Evolutionary conservation across 2,329 filamentous ascomycete species (phyloP), one percentile per base, ranked within the genome.

Genomic region (Trichoderma brevicompactum): DNA sequence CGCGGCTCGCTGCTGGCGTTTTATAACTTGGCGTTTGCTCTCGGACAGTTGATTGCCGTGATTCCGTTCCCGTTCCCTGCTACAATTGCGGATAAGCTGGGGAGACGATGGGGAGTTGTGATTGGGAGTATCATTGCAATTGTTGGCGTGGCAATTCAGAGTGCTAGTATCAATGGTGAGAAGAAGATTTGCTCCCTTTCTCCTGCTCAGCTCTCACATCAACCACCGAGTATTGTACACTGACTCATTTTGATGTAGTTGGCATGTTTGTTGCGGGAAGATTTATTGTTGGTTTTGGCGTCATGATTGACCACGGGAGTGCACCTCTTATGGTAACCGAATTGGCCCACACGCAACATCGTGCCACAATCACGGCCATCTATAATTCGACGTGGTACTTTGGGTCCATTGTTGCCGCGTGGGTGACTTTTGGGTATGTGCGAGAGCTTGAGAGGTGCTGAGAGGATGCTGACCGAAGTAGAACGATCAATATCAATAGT

Each of bases 311-410:
- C 0, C 87, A 89, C 70, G 85, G 88, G 77, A 83, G 84, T 5
- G 87, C 87, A 12, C 87, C 87, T 3, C 79, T 90, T 56, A 80
- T 90, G 7, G 80, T 90, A 10, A 86, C 85, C 4, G 88, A 90
- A 78, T 83, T 90, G 67, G 86, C 84, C 76, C 88, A 90, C 72
- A 87, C 88, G 28, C 88, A 90, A 72, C 87, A 91, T 72, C 85
- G 88, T 72, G 87, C 83, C 36, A 84, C 83, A 34, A 81, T 90
- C 54, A 90, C 87, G 1, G 81, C 87, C 13, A 81, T 90, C 65
- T 90, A 90, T 77, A 90, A 90, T 75, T 89, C 85, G 70, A 76
- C 89, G 60, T 91, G 87, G 87, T 62, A 62, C n/a, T 53, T 62
- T 38, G 59, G 59, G 10, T 52, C 59, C 3, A 64, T 64, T 58